Evolutionary conservation across 495 filamentous ascomycete genomes (phyloP).

Genomic region (Platismatia glauca): DNA sequence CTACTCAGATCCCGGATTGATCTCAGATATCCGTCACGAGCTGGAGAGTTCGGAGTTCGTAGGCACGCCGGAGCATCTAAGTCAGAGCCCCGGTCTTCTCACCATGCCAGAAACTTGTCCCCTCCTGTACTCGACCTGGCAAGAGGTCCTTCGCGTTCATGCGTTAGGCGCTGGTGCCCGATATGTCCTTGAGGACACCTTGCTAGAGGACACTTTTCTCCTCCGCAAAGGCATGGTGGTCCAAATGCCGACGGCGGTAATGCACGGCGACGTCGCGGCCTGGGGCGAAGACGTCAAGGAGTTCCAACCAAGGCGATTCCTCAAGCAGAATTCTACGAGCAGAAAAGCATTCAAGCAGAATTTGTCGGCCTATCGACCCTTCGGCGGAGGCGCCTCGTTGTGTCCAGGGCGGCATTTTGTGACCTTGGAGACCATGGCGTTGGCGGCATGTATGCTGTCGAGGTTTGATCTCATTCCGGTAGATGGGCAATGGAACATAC

Average conservation of each 20-base stretch:
- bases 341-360: slow-evolving; percentile 17
- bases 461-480: slow-evolving; percentile 16
- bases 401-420: slow-evolving; percentile 25
- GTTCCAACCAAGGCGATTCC: slow-evolving; percentile 18
- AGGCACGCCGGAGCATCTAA: neutral
- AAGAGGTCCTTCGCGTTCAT: slow-evolving; percentile 22
- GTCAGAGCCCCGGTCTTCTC: slow-evolving; percentile 8
- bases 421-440: slow-evolving; percentile 20
- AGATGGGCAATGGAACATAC: slow-evolving; percentile 18
- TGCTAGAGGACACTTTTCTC: slow-evolving; percentile 22
- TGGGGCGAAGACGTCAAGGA: slow-evolving; percentile 18
- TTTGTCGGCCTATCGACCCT: slow-evolving; percentile 27
- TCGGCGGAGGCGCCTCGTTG: slow-evolving; percentile 23
- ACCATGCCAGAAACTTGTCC: slow-evolving; percentile 21
- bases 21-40: slow-evolving; percentile 34
- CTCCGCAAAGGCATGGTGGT: slow-evolving; percentile 25
- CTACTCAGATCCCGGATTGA: slow-evolving; percentile 32
- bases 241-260: slow-evolving; percentile 24
- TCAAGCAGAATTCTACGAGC: slow-evolving; percentile 6
- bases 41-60: slow-evolving; percentile 17
- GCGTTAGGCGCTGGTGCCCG: slow-evolving; percentile 21
- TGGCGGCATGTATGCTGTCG: slow-evolving; percentile 17
- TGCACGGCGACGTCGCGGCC: slow-evolving; percentile 17
- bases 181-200: slow-evolving; percentile 23
- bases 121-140: slow-evolving; percentile 19